Evolutionary conservation across 2,329 filamentous ascomycete species (phyloP), one percentile per base, ranked within the genome.

Genomic region (Knoxdaviesia proteae): DNA sequence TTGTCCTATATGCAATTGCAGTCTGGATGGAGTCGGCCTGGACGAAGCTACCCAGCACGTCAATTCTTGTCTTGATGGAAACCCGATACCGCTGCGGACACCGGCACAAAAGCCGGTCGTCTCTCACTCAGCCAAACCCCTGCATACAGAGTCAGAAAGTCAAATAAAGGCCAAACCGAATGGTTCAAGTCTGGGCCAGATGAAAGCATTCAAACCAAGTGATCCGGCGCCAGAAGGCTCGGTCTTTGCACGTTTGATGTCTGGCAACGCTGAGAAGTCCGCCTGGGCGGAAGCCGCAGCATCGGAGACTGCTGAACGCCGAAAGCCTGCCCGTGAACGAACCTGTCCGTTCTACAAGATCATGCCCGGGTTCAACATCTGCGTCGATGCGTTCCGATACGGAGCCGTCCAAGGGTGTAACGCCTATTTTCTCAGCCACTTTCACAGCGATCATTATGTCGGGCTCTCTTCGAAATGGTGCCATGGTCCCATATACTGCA

Each of bases 331-430:
- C 0, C 90, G 88, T 52, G 73, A 88, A 53, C 74, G 90, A 40
- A 94, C 84, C 0, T 98, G 90, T 54, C 90, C 90, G 0, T 98
- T 98, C 53, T 98, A 98, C 65, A 98, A 98, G 59, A 94, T 96
- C 48, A 78, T 98, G 61, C 87, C 88, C 0, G 86, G 84, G 0
- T 80, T 94, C 52, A 84, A 71, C 48, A 92, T 96, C 42, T 92
- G 84, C 45, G 90, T 98, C 1, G 90, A 98, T 58, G 90, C 90
- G 0, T 94, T 98, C 54, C 77, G 88, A 20, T 98, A 96, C 53
- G 90, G 90, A 2, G 84, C 87, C 4, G 84, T 98, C 0, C 71
- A 92, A 54, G 87, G 84, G 1, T 94, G 87, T 56, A 80, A 82
- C 43, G 90, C 88, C 1, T 98, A 98, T 56, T 98, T 98, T 50